A percentile compares a stretch with the other conserved stretches of the same genome.
These are phyloP conservation scores for Arachnomyces sp. DNA, from an alignment of 2,329 filamentous ascomycete species.

Conservation along the genomic window DNA sequence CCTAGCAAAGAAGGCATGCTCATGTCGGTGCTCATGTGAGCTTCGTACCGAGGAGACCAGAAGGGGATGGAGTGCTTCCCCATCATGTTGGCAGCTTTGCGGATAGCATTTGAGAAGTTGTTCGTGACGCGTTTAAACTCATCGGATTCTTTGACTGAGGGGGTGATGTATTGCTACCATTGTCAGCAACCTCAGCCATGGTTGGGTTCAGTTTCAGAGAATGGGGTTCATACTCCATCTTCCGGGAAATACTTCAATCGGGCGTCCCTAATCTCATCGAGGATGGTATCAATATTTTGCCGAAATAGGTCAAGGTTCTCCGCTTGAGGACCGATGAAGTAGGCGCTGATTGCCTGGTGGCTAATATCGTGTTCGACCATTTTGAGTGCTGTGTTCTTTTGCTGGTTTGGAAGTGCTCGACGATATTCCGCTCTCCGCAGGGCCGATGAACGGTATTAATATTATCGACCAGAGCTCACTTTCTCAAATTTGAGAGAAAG, in stretches of 20 bases:
- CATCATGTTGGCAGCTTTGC: constrained; percentile 30
- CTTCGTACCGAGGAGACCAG: constrained; percentile 38
- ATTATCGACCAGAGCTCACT: too few relatives aligned
- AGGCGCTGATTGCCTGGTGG: constrained; percentile 34
- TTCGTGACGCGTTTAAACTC: constrained; percentile 27
- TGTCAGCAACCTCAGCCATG: background rate
- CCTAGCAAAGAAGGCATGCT: constrained; percentile 38
- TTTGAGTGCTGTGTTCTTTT: too few relatives aligned
- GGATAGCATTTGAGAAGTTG: constrained; percentile 29
- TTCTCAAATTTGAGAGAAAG: too few relatives aligned
- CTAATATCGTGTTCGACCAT: background rate
- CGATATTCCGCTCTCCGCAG: too few relatives aligned
- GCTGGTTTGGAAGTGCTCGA: constrained; percentile 6
- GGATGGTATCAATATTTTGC: constrained; percentile 32
- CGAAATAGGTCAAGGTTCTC: constrained; percentile 36
- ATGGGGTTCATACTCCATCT: too few relatives aligned
- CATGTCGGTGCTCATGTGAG: constrained; percentile 39
- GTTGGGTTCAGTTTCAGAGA: constrained; percentile 17
- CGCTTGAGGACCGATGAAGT: constrained; percentile 38
- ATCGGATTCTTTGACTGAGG: constrained; percentile 25
- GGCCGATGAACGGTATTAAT: too few relatives aligned
- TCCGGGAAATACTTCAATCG: too few relatives aligned
- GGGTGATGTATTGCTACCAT: constrained; percentile 29
- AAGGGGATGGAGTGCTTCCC: constrained; percentile 40
- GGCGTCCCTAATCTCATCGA: constrained; percentile 24